Evolutionary conservation across 163 green algal genomes (phyloP).

Genomic region (Coccomyxa subellipsoidea): DNA sequence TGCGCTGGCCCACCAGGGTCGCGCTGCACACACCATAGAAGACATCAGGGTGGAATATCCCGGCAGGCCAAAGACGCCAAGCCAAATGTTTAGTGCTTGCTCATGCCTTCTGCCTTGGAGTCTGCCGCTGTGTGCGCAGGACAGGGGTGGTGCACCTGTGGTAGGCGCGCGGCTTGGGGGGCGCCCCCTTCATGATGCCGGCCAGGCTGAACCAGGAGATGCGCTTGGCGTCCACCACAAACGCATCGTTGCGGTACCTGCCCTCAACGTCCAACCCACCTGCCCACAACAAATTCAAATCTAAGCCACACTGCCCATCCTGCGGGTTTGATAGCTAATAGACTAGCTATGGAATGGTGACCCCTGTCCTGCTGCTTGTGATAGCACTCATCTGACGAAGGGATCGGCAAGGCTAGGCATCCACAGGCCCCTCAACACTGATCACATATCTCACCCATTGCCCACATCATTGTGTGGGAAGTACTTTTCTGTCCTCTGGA

Average conservation of each 20-base stretch:
- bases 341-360: too few species aligned
- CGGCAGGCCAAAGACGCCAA: not conserved
- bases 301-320: too few species aligned
- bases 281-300: conserved; percentile 40
- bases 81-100: not conserved
- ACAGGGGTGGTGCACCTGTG: conserved; percentile 24
- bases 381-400: too few species aligned
- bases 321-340: too few species aligned
- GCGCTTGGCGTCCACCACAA: conserved; percentile 27
- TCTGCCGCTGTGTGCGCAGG: not conserved
- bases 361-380: too few species aligned
- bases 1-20: conserved; percentile 24
- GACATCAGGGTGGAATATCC: not conserved
- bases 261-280: conserved; percentile 32
- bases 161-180: conserved; percentile 41
- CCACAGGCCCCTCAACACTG: too few species aligned
- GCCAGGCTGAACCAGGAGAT: conserved; percentile 27
- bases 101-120: too few species aligned
- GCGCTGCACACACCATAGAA: conserved; percentile 20
- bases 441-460: too few species aligned
- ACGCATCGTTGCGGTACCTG: conserved; percentile 38
- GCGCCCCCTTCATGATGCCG: conserved; percentile 26
- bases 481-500: conserved; percentile 12
- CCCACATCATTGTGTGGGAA: too few species aligned
- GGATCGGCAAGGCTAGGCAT: too few species aligned